Conservation (phyloP, 2,329 filamentous ascomycete genomes). For the Onygenales sp. region DNA sequence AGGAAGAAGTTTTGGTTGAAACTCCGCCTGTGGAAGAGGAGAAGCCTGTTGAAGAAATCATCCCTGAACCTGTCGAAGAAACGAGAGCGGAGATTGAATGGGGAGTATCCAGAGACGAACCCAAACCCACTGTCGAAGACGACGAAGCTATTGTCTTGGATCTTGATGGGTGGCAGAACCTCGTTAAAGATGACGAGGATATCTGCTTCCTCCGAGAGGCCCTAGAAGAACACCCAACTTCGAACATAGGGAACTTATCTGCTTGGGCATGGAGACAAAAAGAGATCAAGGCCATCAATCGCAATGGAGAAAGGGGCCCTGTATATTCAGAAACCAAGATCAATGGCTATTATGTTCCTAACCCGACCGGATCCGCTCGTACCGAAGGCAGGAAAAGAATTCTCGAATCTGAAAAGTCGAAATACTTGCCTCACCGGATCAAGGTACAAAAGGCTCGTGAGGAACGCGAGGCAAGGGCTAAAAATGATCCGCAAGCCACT, state of each 20-base stretch:
- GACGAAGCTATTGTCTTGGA: constrained; percentile 56
- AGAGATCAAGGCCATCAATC: constrained; percentile 60
- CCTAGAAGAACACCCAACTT: constrained; percentile 37
- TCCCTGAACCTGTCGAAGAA: constrained; percentile 21
- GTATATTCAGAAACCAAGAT: constrained; percentile 46
- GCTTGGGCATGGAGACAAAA: constrained; percentile 65
- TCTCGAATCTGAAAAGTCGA: constrained; percentile 92
- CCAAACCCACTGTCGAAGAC: constrained; percentile 57
- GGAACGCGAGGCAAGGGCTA: constrained; percentile 67
- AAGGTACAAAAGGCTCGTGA: constrained; percentile 87
- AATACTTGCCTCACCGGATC: constrained; percentile 94
- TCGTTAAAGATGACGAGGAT: constrained; percentile 62
- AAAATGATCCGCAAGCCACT: constrained; percentile 54
- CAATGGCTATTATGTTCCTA: constrained; percentile 71
- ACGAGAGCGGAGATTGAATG: constrained; percentile 45
- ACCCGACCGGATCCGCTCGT: constrained; percentile 72
- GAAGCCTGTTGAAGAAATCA: constrained; percentile 8
- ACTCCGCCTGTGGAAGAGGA: constrained; percentile 11
- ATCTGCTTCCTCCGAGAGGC: constrained; percentile 46
- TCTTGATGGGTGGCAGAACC: constrained; percentile 59
- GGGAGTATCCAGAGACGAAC: constrained; percentile 50
- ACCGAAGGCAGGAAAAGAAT: constrained; percentile 95
- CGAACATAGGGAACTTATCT: constrained; percentile 47
- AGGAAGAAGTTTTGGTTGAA: constrained; percentile 4
- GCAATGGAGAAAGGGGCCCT: constrained; percentile 45